These are phyloP conservation scores for Calonectria naviculata DNA, from an alignment of 2,329 filamentous ascomycete genomes.

Conservation along the genomic window DNA sequence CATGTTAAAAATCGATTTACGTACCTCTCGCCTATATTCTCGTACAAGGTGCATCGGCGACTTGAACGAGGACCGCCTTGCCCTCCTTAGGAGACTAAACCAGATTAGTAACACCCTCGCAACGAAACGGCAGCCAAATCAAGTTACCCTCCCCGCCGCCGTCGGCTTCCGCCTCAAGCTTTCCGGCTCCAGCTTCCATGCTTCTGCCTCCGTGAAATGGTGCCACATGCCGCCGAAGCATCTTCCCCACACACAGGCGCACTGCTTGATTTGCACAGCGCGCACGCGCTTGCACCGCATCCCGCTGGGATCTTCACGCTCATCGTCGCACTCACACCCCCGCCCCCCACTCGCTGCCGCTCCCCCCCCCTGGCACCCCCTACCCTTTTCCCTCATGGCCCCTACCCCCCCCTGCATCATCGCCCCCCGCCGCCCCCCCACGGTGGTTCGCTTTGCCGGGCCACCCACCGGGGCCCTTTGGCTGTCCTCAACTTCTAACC, in stretches of 20 bases:
- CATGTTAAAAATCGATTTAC: neutral
- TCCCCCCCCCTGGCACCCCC: neutral
- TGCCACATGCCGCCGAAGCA: neutral
- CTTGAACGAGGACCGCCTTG: neutral
- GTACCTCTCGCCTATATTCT: neutral
- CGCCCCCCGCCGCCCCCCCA: conserved; percentile 13
- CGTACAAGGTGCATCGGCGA: neutral
- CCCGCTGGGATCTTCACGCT: neutral
- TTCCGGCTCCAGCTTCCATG: neutral
- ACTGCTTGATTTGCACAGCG: neutral
- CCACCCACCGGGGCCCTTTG: conserved; percentile 17
- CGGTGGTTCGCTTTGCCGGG: conserved; percentile 27
- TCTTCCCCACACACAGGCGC: neutral
- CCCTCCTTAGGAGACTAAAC: neutral
- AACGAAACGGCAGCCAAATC: conserved; percentile 1
- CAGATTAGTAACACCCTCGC: neutral
- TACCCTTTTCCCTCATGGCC: neutral
- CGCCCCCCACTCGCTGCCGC: conserved; percentile 5
- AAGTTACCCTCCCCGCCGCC: conserved; percentile 4
- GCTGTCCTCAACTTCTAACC: conserved; percentile 27
- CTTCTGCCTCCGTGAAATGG: neutral
- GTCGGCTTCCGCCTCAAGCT: neutral
- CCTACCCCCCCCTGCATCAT: conserved; percentile 5
- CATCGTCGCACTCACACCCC: conserved; percentile 14
- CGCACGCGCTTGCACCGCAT: conserved; percentile 1